Percentiles rank a stretch among this genome's conserved stretches.
Conservation (phyloP, 129 eudicot species). For the Artemisia tridentata region DNA sequence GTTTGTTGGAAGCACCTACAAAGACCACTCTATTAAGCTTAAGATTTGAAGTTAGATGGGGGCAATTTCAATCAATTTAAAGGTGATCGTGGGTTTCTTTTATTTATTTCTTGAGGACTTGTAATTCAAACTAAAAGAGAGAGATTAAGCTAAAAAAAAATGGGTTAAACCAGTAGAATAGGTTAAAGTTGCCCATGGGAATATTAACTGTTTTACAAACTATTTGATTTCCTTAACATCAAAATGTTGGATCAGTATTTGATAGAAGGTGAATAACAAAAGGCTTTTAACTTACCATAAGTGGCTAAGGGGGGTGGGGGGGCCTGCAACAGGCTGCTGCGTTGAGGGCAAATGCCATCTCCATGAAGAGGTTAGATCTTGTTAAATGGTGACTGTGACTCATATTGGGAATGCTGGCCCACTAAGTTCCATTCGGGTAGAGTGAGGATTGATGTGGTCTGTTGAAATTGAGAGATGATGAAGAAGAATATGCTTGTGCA, state of each 20-base stretch:
- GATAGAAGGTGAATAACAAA: background rate
- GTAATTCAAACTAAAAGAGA: background rate
- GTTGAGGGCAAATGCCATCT: slow-evolving; percentile 51
- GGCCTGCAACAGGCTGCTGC: slow-evolving; percentile 49
- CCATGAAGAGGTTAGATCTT: slow-evolving; percentile 55
- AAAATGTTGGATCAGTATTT: background rate
- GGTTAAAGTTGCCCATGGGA: background rate
- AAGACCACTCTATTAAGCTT: slow-evolving; percentile 15
- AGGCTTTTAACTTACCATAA: slow-evolving; percentile 48
- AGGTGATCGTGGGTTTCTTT: background rate
- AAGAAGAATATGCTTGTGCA: slow-evolving; percentile 47
- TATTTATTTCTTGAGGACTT: background rate
- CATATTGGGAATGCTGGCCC: slow-evolving; percentile 36
- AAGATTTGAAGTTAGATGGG: background rate
- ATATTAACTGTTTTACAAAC: background rate
- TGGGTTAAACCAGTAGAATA: slow-evolving; percentile 1
- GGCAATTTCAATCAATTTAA: background rate
- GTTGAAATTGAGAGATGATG: slow-evolving; percentile 56
- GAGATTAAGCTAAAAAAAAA: background rate
- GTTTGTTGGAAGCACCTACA: slow-evolving; percentile 48
- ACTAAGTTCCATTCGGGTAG: slow-evolving; percentile 50
- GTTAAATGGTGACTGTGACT: slow-evolving; percentile 40
- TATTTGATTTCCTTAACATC: background rate
- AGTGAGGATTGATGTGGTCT: slow-evolving; percentile 41
- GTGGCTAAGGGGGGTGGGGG: slow-evolving; percentile 52